Evolutionary conservation across 106 monocot species (phyloP).

Genomic region (Posidonia australis): DNA sequence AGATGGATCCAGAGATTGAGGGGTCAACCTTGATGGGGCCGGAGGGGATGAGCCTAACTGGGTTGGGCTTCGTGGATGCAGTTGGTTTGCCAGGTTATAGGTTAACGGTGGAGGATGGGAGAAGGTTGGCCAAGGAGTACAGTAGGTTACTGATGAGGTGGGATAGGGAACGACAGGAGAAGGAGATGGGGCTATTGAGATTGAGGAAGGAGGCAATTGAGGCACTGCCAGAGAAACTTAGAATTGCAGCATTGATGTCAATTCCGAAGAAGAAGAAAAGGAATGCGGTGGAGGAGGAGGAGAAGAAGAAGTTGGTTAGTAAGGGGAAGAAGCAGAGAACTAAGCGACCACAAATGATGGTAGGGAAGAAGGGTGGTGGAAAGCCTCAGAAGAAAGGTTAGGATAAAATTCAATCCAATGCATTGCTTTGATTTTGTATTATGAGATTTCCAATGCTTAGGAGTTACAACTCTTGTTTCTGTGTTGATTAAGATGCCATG

Average conservation of each 20-base stretch:
- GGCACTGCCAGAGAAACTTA: constrained; percentile 70
- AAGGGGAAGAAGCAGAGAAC: constrained; percentile 2
- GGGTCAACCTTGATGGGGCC: constrained; percentile 48
- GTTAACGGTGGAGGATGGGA: constrained; percentile 83
- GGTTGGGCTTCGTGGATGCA: constrained; percentile 66
- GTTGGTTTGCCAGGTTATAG: constrained; percentile 59
- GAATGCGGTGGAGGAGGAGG: neutral
- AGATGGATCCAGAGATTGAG: constrained; percentile 5
- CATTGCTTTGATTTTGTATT: too few relatives aligned
- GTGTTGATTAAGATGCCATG: too few relatives aligned
- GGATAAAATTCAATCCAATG: too few relatives aligned
- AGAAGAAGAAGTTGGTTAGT: neutral
- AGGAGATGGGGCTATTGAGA: constrained; percentile 44
- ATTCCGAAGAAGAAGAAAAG: constrained; percentile 4
- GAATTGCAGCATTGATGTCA: constrained; percentile 56
- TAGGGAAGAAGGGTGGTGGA: constrained; percentile 2
- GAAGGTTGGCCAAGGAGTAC: constrained; percentile 81
- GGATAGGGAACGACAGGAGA: constrained; percentile 61
- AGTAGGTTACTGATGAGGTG: constrained; percentile 72
- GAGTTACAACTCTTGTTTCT: too few relatives aligned
- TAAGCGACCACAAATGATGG: neutral
- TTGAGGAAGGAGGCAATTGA: constrained; percentile 88
- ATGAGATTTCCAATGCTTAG: too few relatives aligned
- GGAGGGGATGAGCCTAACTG: constrained; percentile 50
- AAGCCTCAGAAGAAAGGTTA: constrained; percentile 8